phyloP scores from a whole-genome alignment of 2,329 filamentous ascomycete genomes.

The Aspergillus unguis region DNA sequence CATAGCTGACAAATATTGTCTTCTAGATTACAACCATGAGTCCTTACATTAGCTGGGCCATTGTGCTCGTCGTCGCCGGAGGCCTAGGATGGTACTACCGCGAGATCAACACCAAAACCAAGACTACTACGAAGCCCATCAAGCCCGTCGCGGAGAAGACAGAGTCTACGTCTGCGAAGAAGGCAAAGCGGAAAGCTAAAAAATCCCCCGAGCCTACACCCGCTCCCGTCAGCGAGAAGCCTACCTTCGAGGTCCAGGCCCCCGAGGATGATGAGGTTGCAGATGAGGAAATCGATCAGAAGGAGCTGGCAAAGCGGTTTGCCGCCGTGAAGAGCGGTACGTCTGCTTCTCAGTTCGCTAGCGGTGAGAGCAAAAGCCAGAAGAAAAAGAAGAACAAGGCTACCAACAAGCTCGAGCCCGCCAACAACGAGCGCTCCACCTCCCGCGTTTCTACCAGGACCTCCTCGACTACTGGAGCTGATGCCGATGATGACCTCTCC shows the following conservation, averaged over 20 bases:
- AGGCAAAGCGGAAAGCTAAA: slow-evolving; percentile 42
- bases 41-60: slow-evolving; percentile 44
- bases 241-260: slow-evolving; percentile 26
- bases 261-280: slow-evolving; percentile 32
- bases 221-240: slow-evolving; percentile 29
- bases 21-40: slow-evolving; percentile 36
- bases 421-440: slow-evolving; percentile 41
- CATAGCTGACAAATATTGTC: background rate
- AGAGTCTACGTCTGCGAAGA: slow-evolving; percentile 36
- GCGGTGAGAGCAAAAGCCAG: slow-evolving; percentile 39
- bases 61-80: slow-evolving; percentile 41
- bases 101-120: slow-evolving; percentile 32
- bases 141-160: slow-evolving; percentile 34
- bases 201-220: slow-evolving; percentile 29
- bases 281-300: slow-evolving; percentile 64
- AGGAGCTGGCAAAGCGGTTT: slow-evolving; percentile 73
- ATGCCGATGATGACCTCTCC: slow-evolving; percentile 79
- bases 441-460: slow-evolving; percentile 53
- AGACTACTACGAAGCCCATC: slow-evolving; percentile 27
- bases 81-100: slow-evolving; percentile 44
- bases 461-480: slow-evolving; percentile 69
- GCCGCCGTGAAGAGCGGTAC: slow-evolving; percentile 68
- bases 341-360: slow-evolving; percentile 50
- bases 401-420: slow-evolving; percentile 51
- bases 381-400: slow-evolving; percentile 70